Conservation (phyloP, 164 flowering plant species). For the Vitis vinifera region DNA sequence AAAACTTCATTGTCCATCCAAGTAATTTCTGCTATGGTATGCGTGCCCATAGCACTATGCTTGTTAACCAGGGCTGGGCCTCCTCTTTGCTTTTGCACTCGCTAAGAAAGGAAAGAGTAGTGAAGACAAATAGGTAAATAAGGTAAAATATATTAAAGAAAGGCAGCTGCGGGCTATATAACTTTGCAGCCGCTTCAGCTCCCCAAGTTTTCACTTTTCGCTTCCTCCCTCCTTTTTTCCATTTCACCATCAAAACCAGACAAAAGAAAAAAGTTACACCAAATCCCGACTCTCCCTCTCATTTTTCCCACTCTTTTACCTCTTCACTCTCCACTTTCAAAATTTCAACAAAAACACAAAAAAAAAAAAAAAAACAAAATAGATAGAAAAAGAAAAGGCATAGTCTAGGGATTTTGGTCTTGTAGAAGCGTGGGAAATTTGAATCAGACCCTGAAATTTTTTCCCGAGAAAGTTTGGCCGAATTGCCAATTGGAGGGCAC, state of each 20-base stretch:
- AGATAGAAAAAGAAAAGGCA: neutral
- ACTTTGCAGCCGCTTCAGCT: constrained; percentile 26
- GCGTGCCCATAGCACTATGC: too few species aligned
- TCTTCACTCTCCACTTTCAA: constrained; percentile 1
- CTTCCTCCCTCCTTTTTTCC: neutral
- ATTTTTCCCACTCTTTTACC: constrained; percentile 5
- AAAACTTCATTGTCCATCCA: too few species aligned
- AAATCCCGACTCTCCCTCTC: neutral
- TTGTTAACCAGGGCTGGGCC: too few species aligned
- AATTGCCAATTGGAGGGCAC: constrained; percentile 75
- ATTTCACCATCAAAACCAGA: neutral
- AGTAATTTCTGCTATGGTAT: too few species aligned
- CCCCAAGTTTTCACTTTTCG: neutral
- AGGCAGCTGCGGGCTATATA: constrained; percentile 28
- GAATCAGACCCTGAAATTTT: constrained; percentile 64
- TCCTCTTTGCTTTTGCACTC: too few species aligned
- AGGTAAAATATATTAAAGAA: neutral
- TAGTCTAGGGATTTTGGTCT: too few species aligned
- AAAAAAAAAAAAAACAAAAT: neutral
- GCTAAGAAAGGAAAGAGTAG: too few species aligned
- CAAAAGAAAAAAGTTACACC: neutral
- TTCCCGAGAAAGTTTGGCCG: constrained; percentile 75
- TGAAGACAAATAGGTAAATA: too few species aligned
- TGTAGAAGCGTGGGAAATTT: neutral
- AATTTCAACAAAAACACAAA: neutral